A percentile compares a stretch with the other conserved stretches of the same genome.
phyloP scores from a whole-genome alignment of 495 filamentous ascomycete species.

The Neurospora sp. region DNA sequence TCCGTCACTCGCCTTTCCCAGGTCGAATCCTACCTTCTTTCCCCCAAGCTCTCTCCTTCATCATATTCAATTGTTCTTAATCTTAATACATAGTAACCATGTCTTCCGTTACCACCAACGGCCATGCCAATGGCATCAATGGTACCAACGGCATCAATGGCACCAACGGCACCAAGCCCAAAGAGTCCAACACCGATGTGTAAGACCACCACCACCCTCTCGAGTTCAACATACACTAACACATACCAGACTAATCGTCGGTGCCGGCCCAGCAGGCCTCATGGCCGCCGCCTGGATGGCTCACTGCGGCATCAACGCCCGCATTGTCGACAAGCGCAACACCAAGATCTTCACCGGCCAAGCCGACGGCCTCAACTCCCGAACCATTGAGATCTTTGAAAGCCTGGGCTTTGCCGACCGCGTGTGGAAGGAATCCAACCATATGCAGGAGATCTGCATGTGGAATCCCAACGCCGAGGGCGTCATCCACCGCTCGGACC shows the following conservation, averaged over 20 bases:
- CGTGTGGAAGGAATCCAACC: constrained; percentile 48
- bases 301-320: constrained; percentile 45
- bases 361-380: constrained; percentile 21
- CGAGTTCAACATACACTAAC: neutral
- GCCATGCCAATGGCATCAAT: neutral
- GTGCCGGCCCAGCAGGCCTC: constrained; percentile 56
- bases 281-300: constrained; percentile 57
- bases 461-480: constrained; percentile 41
- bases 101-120: neutral
- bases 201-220: constrained; percentile 4
- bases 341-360: constrained; percentile 19
- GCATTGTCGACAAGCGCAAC: constrained; percentile 51
- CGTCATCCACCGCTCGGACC: constrained; percentile 41
- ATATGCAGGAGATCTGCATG: constrained; percentile 37
- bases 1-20: neutral
- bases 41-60: neutral
- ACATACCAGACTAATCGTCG: constrained; percentile 40
- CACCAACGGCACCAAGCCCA: neutral
- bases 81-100: neutral
- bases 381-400: constrained; percentile 58
- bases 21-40: neutral
- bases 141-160: neutral
- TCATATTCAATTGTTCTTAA: neutral
- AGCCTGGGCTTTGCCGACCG: constrained; percentile 54
- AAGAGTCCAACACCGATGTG: constrained; percentile 26